Conservation (phyloP, 768 basidiomycete genomes). For the Mrakia frigida region DNA sequence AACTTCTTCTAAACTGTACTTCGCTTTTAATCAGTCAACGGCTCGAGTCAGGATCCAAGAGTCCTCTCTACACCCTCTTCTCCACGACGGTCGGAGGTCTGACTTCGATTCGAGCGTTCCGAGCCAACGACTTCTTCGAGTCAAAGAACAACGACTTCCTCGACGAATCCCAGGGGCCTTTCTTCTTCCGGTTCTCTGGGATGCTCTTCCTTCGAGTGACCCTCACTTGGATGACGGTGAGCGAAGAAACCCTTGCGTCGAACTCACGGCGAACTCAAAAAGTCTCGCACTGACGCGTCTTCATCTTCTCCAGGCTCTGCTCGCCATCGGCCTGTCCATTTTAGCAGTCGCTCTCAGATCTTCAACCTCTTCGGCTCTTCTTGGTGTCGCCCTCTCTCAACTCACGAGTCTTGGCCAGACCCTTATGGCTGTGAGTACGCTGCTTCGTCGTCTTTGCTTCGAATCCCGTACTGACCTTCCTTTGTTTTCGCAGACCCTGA, state of each 20-base stretch:
- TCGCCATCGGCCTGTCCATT: constrained; percentile 19
- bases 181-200: constrained; percentile 15
- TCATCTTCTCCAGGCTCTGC: constrained; percentile 1
- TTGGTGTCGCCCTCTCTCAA: constrained; percentile 24
- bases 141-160: not conserved
- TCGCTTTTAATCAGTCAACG: not conserved
- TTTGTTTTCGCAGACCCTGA: not conserved
- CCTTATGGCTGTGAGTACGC: not conserved
- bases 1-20: too few species aligned
- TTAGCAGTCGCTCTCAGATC: constrained; percentile 10
- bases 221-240: constrained; percentile 20
- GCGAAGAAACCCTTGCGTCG: not conserved
- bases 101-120: constrained; percentile 15
- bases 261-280: too few species aligned
- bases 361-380: constrained; percentile 6
- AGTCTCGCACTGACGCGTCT: not conserved
- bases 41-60: constrained; percentile 21
- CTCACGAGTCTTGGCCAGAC: not conserved
- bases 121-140: constrained; percentile 19
- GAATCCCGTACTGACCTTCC: not conserved
- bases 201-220: constrained; percentile 16
- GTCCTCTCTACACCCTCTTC: constrained; percentile 21
- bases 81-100: constrained; percentile 10
- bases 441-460: too few species aligned
- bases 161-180: constrained; percentile 15